These are phyloP conservation scores for Carpinus fangiana DNA, from an alignment of 306 rosid species.

Conservation along the genomic window DNA sequence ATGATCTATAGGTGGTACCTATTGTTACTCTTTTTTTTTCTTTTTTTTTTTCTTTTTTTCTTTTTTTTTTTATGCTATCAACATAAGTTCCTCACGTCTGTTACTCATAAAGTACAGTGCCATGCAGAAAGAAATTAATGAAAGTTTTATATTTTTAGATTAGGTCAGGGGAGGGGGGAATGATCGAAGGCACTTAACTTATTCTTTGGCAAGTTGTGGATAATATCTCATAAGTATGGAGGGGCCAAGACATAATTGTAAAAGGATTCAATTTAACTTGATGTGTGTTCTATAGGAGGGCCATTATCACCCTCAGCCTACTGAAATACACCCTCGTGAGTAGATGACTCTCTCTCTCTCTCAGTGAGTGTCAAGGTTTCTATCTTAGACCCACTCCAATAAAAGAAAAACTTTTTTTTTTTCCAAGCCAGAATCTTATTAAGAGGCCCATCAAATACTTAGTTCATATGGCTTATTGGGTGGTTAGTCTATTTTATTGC, in stretches of 20 bases:
- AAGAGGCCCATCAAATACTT: not conserved
- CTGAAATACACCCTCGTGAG: not conserved
- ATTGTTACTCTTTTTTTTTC: not conserved
- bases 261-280: not conserved
- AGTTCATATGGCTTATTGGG: not conserved
- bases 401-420: not conserved
- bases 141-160: not conserved
- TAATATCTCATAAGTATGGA: not conserved
- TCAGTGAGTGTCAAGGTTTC: not conserved
- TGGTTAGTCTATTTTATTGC: not conserved
- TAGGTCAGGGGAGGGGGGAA: not conserved
- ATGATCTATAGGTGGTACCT: not conserved
- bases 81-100: not conserved
- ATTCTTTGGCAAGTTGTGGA: not conserved
- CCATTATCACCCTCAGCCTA: not conserved
- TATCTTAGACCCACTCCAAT: not conserved
- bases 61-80: not conserved
- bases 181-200: not conserved
- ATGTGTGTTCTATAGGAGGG: not conserved
- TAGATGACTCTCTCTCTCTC: not conserved
- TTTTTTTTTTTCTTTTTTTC: not conserved
- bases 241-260: not conserved
- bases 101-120: not conserved
- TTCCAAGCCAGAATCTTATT: not conserved
- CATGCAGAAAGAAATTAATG: not conserved